Evolutionary conservation across 257 asterid genomes (phyloP), one percentile per base, ranked within the genome.

Genomic region (Fraxinus excelsior): DNA sequence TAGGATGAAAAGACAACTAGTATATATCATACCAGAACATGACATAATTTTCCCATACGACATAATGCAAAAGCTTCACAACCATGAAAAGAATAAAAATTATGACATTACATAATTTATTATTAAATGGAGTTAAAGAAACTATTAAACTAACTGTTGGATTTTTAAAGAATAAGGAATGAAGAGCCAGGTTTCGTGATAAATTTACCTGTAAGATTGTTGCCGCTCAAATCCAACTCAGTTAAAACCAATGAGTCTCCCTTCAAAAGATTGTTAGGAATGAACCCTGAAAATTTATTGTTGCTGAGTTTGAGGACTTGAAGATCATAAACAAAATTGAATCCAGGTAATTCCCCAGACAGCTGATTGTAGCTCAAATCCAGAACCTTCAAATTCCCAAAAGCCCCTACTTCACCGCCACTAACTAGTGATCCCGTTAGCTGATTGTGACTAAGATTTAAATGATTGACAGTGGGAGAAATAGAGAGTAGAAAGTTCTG

Each of bases 311-410:
- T 96, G 70, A 96, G 85, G 42, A 96, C 90, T 81, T 89, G 89
- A 65, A 96, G 97, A 80, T 93, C 97, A 74, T 93, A 96, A 37
- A 93, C 94, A 35, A 93, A 96, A 77, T 78, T 89, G 80, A 96
- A 96, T 64, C 90, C 97, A 3, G 99, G 98, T 60, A 96, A 80
- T 53, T 91, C 99, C 42, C 97, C 99, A 21, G 94, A 88, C 4
- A 96, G 84, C 84, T 90, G 96, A 83, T 96, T 96, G 84, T 85
- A 86, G 88, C 99, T 96, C 88, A 96, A 89, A 91, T 96, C 99
- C 87, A 96, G 75, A 69, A 88, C 91, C 84, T 86, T 85, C 85
- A 96, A 84, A 86, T 86, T 90, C 76, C 90, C 94, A 69, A 96
- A 91, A 37, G 82, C 86, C 79, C 80, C 89, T 2, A 88, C 93